A percentile compares a stretch with the other conserved stretches of the same genome.
phyloP scores from a whole-genome alignment of 225 moss, liverwort and hornwort genomes.

The Marchantia polymorpha region DNA sequence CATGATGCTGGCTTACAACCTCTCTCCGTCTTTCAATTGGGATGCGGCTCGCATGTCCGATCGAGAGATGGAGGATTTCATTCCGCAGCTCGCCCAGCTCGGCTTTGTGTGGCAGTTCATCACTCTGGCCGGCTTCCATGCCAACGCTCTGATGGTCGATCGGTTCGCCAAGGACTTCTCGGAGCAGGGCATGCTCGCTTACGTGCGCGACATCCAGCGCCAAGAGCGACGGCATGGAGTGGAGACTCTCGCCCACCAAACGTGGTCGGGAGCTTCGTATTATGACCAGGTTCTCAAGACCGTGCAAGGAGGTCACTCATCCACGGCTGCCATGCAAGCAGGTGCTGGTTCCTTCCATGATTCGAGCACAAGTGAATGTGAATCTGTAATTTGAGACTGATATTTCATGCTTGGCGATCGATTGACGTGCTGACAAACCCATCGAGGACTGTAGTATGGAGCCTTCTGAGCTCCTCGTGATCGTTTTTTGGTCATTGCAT shows the following conservation, averaged over 20 bases:
- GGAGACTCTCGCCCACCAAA: slow-evolving; percentile 72
- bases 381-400: background rate
- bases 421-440: background rate
- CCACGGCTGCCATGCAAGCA: slow-evolving; percentile 62
- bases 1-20: slow-evolving; percentile 66
- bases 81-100: slow-evolving; percentile 56
- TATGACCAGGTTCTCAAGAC: slow-evolving; percentile 75
- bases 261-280: slow-evolving; percentile 72
- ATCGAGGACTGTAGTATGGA: background rate
- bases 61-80: slow-evolving; percentile 64
- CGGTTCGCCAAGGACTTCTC: slow-evolving; percentile 66
- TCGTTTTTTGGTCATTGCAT: too few species aligned
- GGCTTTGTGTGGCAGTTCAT: slow-evolving; percentile 81
- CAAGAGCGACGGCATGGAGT: slow-evolving; percentile 69
- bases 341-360: slow-evolving; percentile 24
- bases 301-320: slow-evolving; percentile 59
- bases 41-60: slow-evolving; percentile 68
- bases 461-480: background rate
- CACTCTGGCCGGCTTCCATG: slow-evolving; percentile 68
- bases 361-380: background rate
- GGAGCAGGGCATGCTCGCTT: slow-evolving; percentile 67
- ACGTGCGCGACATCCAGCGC: slow-evolving; percentile 70
- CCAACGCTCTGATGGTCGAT: slow-evolving; percentile 61
- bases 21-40: slow-evolving; percentile 77
- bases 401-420: background rate